phyloP scores from a whole-genome alignment of 75 land plant species.

The Isoetes taiwanensis region DNA sequence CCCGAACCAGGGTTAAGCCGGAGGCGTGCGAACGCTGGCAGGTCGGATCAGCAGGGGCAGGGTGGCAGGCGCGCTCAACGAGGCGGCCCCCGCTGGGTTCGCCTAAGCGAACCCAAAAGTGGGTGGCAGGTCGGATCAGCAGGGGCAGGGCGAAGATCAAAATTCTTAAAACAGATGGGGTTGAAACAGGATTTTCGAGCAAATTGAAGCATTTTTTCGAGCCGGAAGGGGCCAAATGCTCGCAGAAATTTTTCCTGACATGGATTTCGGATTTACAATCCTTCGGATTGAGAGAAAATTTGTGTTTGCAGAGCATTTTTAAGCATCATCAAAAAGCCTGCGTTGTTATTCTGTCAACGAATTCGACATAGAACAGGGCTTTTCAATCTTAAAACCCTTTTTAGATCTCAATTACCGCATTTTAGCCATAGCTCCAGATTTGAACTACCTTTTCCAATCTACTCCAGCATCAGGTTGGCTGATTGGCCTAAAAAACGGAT shows the following conservation, averaged over 20 bases:
- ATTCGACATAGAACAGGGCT: slow-evolving; percentile 39
- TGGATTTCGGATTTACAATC: slow-evolving; percentile 41
- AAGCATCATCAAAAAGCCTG: slow-evolving; percentile 41
- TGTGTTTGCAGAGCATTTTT: slow-evolving; percentile 47
- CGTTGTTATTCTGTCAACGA: slow-evolving; percentile 42
- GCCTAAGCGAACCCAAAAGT: no score
- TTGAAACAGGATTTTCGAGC: no score
- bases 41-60: no score
- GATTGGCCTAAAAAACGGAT: slow-evolving; percentile 21
- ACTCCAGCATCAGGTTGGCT: slow-evolving; percentile 52
- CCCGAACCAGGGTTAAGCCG: no score
- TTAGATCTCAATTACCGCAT: slow-evolving; percentile 15
- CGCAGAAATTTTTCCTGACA: slow-evolving; percentile 62
- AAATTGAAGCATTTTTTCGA: no score
- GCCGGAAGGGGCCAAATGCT: no score
- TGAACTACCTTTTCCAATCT: slow-evolving; percentile 23
- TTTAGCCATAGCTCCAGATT: slow-evolving; percentile 34
- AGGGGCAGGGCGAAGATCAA: no score
- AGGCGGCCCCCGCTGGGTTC: no score
- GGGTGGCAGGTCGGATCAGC: no score
- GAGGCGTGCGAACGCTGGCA: no score
- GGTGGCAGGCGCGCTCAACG: no score
- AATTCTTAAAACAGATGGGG: no score
- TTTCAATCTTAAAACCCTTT: slow-evolving; percentile 18
- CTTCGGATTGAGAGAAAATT: slow-evolving; percentile 35